Evolutionary conservation across 2,329 filamentous ascomycete genomes (phyloP), one percentile per base, ranked within the genome.

Genomic region (Cladorrhinum sp.): DNA sequence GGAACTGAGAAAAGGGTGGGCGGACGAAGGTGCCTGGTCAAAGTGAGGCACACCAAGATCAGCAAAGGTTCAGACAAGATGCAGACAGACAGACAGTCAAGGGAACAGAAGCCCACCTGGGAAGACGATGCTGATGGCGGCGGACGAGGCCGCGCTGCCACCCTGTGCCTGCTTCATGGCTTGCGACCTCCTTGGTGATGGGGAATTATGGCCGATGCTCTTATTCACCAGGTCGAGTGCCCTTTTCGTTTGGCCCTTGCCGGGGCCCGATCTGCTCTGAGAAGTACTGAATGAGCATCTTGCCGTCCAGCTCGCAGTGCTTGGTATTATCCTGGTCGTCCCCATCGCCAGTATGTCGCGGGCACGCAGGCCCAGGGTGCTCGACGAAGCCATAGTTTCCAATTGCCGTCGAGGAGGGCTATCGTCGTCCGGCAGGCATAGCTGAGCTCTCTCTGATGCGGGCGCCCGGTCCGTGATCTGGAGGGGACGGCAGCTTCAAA

Each of bases 11-110:
- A 24, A 79, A 53, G 1, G 77, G 76, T 9, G 81, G 71, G 16
- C 78, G 63, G 50, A 83, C 69, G 58, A 83, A 79, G n/a, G 80
- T 81, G 64, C 76, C 81, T 82, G 60, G 7, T 18, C 8, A 13
- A 25, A 27, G 29, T 3, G 50, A 10, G 23, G 50, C 36, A 38
- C 22, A 3, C 32, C 8, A n/a, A n/a, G 36, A 52, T 63, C 18
- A 63, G 59, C 32, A 22, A 52, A 12, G 12, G 27, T 12, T 8
- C 20, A 10, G 36, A 20, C 51, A 41, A 8, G 29, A 24, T 2
- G 32, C 29, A n/a, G 7, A 52, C 18, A 22, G 10, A 50, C 18
- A 22, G 23, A 32, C 29, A 5, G 25, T 29, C 5, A 29, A 10
- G 25, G 27, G 23, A 36, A 7, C 9, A 20, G 23, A 48, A 8